Conservation (phyloP, 257 asterid genomes). For the Scutellaria minor region DNA sequence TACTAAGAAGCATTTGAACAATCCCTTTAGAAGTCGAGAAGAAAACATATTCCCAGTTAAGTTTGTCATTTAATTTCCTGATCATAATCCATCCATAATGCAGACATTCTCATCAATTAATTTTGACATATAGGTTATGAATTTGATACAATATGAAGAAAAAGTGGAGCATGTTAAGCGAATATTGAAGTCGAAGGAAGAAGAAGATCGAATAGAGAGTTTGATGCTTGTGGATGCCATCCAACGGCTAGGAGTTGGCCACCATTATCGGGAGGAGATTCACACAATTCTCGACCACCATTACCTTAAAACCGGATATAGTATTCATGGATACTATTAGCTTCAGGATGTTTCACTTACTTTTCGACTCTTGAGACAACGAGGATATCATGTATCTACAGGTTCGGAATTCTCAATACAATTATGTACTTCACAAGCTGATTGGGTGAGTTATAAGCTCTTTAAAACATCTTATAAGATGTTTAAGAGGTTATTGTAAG, state of each 20-base stretch:
- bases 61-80: too few species aligned
- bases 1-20: too few species aligned
- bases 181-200: neutral
- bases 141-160: neutral
- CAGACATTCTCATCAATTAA: too few species aligned
- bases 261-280: conserved; percentile 35
- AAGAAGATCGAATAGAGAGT: conserved; percentile 25
- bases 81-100: too few species aligned
- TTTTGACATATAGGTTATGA: too few species aligned
- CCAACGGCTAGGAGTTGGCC: conserved; percentile 34
- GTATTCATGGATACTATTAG: neutral
- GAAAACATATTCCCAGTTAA: too few species aligned
- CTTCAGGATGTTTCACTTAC: conserved; percentile 33
- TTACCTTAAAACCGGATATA: neutral
- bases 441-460: too few species aligned
- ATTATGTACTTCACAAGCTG: too few species aligned
- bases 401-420: neutral
- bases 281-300: conserved; percentile 12
- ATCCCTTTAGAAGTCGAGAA: too few species aligned
- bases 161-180: conserved; percentile 23
- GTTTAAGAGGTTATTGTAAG: too few species aligned
- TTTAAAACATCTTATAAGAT: too few species aligned
- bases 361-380: conserved; percentile 33
- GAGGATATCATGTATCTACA: conserved; percentile 32
- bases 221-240: conserved; percentile 38